Evolutionary conservation across 805 yeast genomes (phyloP).

Genomic region (Cyberlindnera americana): DNA sequence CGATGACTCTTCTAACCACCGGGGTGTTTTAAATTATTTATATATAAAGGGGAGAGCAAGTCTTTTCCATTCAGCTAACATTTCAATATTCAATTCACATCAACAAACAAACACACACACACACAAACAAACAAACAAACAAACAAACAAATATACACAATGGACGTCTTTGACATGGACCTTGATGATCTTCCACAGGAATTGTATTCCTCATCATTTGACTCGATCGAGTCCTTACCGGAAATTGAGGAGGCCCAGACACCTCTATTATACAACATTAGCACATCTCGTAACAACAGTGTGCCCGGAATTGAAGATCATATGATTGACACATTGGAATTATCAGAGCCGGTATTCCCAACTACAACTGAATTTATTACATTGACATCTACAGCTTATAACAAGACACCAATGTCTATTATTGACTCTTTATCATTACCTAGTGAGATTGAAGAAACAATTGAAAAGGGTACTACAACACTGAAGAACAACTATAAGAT

Average conservation of each 20-base stretch:
- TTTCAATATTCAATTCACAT: neutral
- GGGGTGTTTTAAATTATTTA: slow-evolving; percentile 1
- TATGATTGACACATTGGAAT: slow-evolving; percentile 23
- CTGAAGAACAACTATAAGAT: slow-evolving; percentile 28
- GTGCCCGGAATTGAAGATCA: slow-evolving; percentile 21
- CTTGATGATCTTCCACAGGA: slow-evolving; percentile 13
- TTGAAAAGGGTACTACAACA: slow-evolving; percentile 22
- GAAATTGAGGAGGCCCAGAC: slow-evolving; percentile 22
- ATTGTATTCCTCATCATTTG: slow-evolving; percentile 20
- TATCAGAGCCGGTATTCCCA: slow-evolving; percentile 3
- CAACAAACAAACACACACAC: neutral
- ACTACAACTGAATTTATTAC: neutral
- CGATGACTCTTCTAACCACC: too few relatives aligned
- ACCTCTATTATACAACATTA: slow-evolving; percentile 23
- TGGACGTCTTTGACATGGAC: slow-evolving; percentile 19
- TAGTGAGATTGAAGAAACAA: slow-evolving; percentile 19
- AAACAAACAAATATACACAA: slow-evolving; percentile 4
- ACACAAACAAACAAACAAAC: slow-evolving; percentile 5
- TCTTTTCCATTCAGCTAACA: neutral
- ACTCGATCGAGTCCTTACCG: slow-evolving; percentile 17
- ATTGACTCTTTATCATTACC: slow-evolving; percentile 3
- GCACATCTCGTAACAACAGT: slow-evolving; percentile 16
- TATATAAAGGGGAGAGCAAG: neutral
- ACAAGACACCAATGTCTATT: slow-evolving; percentile 4
- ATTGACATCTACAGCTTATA: neutral